Conservation (phyloP, 192 early-diverging fungal species). For the Coemansia erecta region DNA sequence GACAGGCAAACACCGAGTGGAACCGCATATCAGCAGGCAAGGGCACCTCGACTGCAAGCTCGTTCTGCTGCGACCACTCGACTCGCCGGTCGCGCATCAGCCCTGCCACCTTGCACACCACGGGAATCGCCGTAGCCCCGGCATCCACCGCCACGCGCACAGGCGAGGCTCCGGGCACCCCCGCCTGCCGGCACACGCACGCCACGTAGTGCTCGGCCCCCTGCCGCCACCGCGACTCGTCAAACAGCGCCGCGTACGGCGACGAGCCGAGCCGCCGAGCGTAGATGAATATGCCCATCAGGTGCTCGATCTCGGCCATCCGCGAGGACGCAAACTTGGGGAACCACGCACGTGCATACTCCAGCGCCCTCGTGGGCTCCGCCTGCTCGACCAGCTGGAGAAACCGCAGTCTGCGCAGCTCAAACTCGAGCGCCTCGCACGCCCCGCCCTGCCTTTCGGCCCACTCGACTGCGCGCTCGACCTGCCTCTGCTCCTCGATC, state of each 20-base stretch:
- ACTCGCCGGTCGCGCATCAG: constrained; percentile 80
- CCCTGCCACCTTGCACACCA: constrained; percentile 85
- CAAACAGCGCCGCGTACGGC: constrained; percentile 60
- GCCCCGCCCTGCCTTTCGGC: constrained; percentile 56
- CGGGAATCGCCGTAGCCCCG: constrained; percentile 85
- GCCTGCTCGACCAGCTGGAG: constrained; percentile 65
- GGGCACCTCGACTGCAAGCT: constrained; percentile 92
- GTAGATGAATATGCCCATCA: constrained; percentile 57
- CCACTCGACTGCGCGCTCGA: constrained; percentile 77
- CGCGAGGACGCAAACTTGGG: constrained; percentile 47
- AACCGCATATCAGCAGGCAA: constrained; percentile 81
- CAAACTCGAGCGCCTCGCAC: constrained; percentile 78
- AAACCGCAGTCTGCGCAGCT: constrained; percentile 76
- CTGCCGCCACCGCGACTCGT: constrained; percentile 37
- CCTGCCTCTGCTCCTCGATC: constrained; percentile 50
- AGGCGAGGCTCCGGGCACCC: constrained; percentile 26
- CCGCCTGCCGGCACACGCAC: constrained; percentile 33
- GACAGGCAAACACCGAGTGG: constrained; percentile 96
- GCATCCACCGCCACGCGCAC: constrained; percentile 60
- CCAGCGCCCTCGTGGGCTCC: constrained; percentile 60
- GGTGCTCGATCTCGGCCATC: constrained; percentile 49
- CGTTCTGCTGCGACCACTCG: constrained; percentile 90
- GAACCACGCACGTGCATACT: constrained; percentile 74
- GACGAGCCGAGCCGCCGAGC: constrained; percentile 65
- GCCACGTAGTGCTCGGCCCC: constrained; percentile 22